Percentiles rank a stretch among this genome's conserved stretches.
Conservation (phyloP, 1,284 basidiomycete genomes). For the Spongiforma sp. region DNA sequence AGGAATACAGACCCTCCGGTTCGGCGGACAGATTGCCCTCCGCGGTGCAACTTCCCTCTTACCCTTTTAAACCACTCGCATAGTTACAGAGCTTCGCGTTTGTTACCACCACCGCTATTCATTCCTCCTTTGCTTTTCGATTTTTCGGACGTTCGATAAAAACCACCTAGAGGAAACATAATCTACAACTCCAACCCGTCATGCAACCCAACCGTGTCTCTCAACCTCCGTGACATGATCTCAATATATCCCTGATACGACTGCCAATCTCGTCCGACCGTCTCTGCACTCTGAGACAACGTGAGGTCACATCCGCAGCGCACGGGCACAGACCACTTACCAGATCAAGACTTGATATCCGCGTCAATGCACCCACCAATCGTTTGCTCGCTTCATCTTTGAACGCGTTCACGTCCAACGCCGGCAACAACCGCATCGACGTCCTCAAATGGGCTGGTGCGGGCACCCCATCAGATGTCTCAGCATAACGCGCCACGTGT, state of each 20-base stretch:
- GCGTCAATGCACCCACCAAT: constrained; percentile 55
- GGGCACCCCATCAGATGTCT: constrained; percentile 40
- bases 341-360: constrained; percentile 52
- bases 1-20: constrained; percentile 78
- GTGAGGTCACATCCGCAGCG: neutral
- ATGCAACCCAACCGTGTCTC: constrained; percentile 61
- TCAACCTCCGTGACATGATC: constrained; percentile 69
- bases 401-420: constrained; percentile 58
- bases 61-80: constrained; percentile 49
- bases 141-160: too few relatives aligned
- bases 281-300: constrained; percentile 39
- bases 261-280: constrained; percentile 55
- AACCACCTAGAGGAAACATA: too few relatives aligned
- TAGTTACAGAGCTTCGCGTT: neutral
- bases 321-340: neutral
- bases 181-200: constrained; percentile 36
- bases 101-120: neutral
- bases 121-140: neutral
- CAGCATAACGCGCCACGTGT: constrained; percentile 72
- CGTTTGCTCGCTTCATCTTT: constrained; percentile 57
- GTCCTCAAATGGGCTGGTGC: constrained; percentile 39
- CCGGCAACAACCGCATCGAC: constrained; percentile 58
- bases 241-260: constrained; percentile 68
- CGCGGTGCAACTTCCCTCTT: constrained; percentile 82
- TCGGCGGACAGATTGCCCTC: constrained; percentile 83